Evolutionary conservation across 192 early-diverging fungal species (phyloP).

Genomic region (Coemansia sp.): DNA sequence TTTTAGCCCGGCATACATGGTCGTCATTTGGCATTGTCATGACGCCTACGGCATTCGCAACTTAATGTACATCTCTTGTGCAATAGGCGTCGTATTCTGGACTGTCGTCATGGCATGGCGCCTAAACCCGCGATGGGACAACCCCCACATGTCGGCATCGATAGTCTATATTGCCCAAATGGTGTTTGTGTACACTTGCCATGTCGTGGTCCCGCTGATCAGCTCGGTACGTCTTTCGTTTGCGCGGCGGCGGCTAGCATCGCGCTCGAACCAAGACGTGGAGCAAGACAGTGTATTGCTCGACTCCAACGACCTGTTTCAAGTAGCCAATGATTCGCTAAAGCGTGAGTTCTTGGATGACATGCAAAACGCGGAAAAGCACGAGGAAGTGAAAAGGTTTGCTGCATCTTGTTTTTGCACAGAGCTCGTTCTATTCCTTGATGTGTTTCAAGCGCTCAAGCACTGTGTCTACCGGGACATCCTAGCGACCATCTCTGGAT

Average conservation of each 20-base stretch:
- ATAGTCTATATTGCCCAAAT: conserved; percentile 25
- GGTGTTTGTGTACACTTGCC: conserved; percentile 16
- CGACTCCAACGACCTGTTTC: not conserved
- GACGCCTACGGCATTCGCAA: conserved; percentile 45
- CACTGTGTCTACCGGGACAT: conserved; percentile 12
- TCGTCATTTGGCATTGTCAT: conserved; percentile 28
- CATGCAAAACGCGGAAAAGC: conserved; percentile 19
- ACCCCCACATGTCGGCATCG: conserved; percentile 11
- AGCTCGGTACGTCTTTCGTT: conserved; percentile 22
- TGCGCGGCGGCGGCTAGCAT: not conserved
- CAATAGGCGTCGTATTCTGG: conserved; percentile 23
- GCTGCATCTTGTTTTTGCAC: conserved; percentile 34
- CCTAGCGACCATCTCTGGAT: not conserved
- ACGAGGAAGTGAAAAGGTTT: conserved; percentile 20
- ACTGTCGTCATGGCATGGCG: conserved; percentile 19
- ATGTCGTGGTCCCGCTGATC: conserved; percentile 17
- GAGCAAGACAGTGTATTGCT: not conserved
- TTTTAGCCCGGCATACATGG: conserved; percentile 14
- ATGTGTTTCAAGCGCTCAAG: conserved; percentile 44
- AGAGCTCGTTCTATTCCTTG: conserved; percentile 39
- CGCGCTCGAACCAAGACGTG: not conserved
- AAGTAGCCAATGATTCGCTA: not conserved
- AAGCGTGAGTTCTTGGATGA: conserved; percentile 23
- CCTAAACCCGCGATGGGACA: conserved; percentile 11
- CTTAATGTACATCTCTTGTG: conserved; percentile 11